These are phyloP conservation scores for Ophiorrhiza pumila DNA, from an alignment of 257 asterid genomes.

Conservation along the genomic window DNA sequence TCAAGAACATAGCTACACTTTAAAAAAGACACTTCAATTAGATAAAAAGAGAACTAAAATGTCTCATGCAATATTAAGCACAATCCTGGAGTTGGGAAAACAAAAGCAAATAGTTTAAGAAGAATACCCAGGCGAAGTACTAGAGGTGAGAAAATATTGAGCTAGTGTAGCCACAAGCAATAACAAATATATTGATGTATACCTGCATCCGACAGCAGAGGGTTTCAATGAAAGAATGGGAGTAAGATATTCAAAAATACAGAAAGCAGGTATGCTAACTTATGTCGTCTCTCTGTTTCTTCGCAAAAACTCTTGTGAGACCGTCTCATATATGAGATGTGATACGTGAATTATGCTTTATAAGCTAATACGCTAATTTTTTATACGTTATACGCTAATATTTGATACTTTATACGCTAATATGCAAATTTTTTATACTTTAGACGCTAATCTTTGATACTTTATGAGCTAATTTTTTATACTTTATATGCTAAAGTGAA, in stretches of 20 bases:
- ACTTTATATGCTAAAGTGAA: too few species aligned
- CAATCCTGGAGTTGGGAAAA: slow-evolving; percentile 9
- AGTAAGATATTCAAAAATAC: background rate
- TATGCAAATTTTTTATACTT: too few species aligned
- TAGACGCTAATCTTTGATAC: too few species aligned
- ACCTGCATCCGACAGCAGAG: slow-evolving; percentile 49
- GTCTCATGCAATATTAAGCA: slow-evolving; percentile 3
- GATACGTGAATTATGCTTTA: too few species aligned
- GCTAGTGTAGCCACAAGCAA: slow-evolving; percentile 68
- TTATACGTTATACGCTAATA: too few species aligned
- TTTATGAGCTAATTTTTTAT: too few species aligned
- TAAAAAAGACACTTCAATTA: slow-evolving; percentile 12
- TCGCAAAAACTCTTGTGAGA: too few species aligned
- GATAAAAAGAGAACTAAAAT: slow-evolving; percentile 7
- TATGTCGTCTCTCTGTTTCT: background rate
- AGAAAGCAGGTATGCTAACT: slow-evolving; percentile 6
- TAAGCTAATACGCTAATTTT: too few species aligned
- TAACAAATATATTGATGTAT: slow-evolving; percentile 47
- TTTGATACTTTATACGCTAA: too few species aligned
- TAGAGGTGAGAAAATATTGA: slow-evolving; percentile 81
- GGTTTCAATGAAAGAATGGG: background rate
- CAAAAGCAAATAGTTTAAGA: slow-evolving; percentile 4
- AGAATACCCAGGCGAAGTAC: slow-evolving; percentile 88
- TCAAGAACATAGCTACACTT: slow-evolving; percentile 72
- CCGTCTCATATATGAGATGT: too few species aligned